Base-by-base conservation (phyloP, 352 stramenopile species). In the Chrysophaeum taylorii region DNA sequence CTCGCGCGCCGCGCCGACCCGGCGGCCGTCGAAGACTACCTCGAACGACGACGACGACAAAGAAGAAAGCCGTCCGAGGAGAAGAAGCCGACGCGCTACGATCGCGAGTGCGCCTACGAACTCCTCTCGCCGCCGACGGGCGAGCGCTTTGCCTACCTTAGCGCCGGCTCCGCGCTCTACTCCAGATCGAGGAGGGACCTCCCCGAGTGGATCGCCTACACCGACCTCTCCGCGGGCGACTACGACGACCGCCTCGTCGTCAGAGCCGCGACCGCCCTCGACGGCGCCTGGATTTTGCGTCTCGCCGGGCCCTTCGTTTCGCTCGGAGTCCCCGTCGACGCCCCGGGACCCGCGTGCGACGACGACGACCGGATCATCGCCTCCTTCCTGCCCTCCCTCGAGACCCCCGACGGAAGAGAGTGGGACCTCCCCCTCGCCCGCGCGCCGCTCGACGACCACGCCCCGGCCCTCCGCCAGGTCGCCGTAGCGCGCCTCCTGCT, bases 101-200 rank as follows among this genome's bases (percentile, higher is more conserved):
- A 45, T 5, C 57, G 57, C 33, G 57, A 66, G 14, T 66, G 57
- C 57, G 57, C 57, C 57, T 66, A 48, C 35, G 57, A 66, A n/a
- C 35, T 27, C 14, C 14, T 66, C 14, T n/a, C 18, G 18, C 25
- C 7, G n/a, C n/a, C 50, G 7, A n/a, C n/a, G n/a, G 50, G 50
- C 50, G 25, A 35, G 27, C 9, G 57, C 31, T 25, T 66, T n/a
- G 31, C 33, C 57, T 66, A 66, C 57, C 12, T 66, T 1, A 2
- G 16, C 33, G 12, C 57, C 12, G 1, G 5, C 2, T 66, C 57
- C 14, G 35, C 57, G 31, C 9, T n/a, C 12, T 35, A 66, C 57
- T 31, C 57, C 33, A 31, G 57, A 18, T 14, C 31, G 33, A 2
- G 14, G 14, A 16, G 33, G 33, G 57, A 66, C 14, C 33, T 66